Base-by-base conservation (phyloP, 2,329 filamentous ascomycete species). In the Fusarium sp. region DNA sequence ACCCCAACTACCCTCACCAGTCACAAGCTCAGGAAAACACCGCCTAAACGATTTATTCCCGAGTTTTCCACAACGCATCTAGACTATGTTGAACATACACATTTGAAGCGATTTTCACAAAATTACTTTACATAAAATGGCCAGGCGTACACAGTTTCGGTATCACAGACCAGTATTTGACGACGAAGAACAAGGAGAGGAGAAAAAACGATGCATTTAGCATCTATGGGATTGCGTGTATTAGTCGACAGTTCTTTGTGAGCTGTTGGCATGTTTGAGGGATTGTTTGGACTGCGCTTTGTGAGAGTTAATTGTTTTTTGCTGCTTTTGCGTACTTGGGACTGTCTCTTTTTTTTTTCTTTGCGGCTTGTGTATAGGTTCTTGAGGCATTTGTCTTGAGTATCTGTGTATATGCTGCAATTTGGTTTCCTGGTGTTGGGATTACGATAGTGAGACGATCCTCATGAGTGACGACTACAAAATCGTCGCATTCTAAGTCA, bases 361-460 rank as follows among this genome's bases (percentile, higher is more conserved):
- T 44, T 29, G 18, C 24, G 45, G 62, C 48, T 47, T 62, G 48
- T 65, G 34, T 55, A 41, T 41, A 52, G 65, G 48, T 27, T 51
- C 41, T 60, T 30, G 20, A 32, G 65, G 43, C 24, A 24, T 41
- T 48, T 22, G 43, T 54, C 43, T 30, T 29, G 24, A 58, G 29
- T 49, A 56, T 69, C 54, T 69, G 41, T 43, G 29, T 9, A 49
- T 13, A 29, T 49, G 22, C 41, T 53, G 34, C 58, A 41, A 43
- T 44, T 59, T 58, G 54, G 47, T 52, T 66, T 69, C 58, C 71
- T 69, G 69, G 62, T 75, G 69, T 77, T 75, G 63, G 75, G 70
- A 76, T 78, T 70, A 78, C 70, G 76, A 78, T 76, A 76, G 71
- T 75, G 71, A 76, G 69, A 78, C 57, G 76, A 77, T 67, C 64